A percentile compares a stretch with the other conserved stretches of the same genome.
Conservation (phyloP, 805 yeast genomes). For the Suhomyces emberorum region DNA sequence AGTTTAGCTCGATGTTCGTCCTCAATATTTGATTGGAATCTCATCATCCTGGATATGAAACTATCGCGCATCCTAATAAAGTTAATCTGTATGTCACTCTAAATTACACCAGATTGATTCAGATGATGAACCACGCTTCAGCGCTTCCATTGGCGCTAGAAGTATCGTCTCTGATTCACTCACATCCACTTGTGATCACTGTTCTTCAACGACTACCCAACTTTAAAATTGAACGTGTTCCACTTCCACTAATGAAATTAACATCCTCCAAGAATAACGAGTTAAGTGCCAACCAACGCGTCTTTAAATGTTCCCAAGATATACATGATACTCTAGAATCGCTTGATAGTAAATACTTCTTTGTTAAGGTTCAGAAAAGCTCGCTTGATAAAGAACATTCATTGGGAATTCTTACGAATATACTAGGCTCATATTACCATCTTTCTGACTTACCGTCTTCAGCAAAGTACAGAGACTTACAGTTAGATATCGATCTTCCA, state of each 20-base stretch:
- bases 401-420: slow-evolving; percentile 12
- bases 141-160: too few species aligned
- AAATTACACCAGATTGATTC: too few species aligned
- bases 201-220: slow-evolving; percentile 10
- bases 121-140: too few species aligned
- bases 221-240: slow-evolving; percentile 3
- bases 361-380: slow-evolving; percentile 13
- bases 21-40: too few species aligned
- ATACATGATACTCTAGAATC: slow-evolving; percentile 8
- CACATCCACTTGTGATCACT: slow-evolving; percentile 12
- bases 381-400: slow-evolving; percentile 11
- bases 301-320: slow-evolving; percentile 8
- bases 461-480: slow-evolving; percentile 5
- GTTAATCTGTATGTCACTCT: too few species aligned
- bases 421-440: slow-evolving; percentile 11
- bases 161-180: background rate
- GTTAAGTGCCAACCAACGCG: background rate
- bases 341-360: slow-evolving; percentile 10
- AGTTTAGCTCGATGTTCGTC: too few species aligned
- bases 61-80: too few species aligned
- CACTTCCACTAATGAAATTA: background rate
- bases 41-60: too few species aligned
- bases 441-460: slow-evolving; percentile 10
- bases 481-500: too few species aligned
- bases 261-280: background rate